Evolutionary conservation across 148 eudicot species (phyloP), one percentile per base, ranked within the genome.

Genomic region (Camellia japonica): DNA sequence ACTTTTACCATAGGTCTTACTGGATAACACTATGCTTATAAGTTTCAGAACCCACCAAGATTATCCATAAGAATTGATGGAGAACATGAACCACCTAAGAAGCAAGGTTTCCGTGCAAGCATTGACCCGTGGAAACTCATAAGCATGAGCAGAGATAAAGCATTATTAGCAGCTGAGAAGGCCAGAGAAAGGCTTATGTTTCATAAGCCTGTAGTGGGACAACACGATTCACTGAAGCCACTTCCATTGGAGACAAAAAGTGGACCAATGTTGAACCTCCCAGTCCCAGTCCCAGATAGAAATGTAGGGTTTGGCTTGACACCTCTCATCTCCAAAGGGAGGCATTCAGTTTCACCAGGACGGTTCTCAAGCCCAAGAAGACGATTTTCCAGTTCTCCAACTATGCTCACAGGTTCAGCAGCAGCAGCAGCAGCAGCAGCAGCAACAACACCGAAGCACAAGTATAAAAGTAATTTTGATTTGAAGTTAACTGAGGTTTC

Each of bases 101-200:
- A 85, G 77, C 94, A 86, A 89, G 87, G 84, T 42, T 89, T 90
- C 71, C 96, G 84, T 44, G 94, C 94, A 58, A 89, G 87, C 84
- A 92, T 93, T 63, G 88, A 91, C 69, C 99, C 99, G 18, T 96
- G 99, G 99, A 93, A 91, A 83, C 88, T 96, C 54, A 87, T 93
- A 68, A 91, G 74, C 42, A 87, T 96, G 91, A 93, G 91, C 83
- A 83, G 86, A 82, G 96, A 90, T 60, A 96, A 89, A 71, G 98
- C 98, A 20, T 70, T 92, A 55, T 73, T 85, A 52, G 95, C 94
- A 11, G 94, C 91, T 71, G 93, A 85, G 54, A 91, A 88, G 80
- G 97, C 95, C 13, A 90, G 88, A 82, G 95, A 91, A 77, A 91
- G 86, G 86, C 78, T 90, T 83, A 80, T 77, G 59, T 84, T 80